These are phyloP conservation scores for Cucumis variabilis DNA, from an alignment of 331 rosid genomes.

Conservation along the genomic window DNA sequence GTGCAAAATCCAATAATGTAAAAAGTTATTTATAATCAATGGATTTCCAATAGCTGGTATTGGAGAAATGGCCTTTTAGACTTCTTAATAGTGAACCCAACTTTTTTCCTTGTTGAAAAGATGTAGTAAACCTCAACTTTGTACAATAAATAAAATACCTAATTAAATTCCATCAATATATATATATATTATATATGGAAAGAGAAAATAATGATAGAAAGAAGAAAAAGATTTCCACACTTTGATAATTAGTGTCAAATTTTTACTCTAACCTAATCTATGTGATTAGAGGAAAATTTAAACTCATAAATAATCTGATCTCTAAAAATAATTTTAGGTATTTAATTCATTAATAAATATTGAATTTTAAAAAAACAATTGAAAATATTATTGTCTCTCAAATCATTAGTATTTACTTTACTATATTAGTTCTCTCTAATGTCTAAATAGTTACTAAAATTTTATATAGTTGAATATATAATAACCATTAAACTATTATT, in stretches of 20 bases:
- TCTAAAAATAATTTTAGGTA: neutral
- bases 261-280: neutral
- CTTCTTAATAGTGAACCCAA: slow-evolving; percentile 17
- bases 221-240: neutral
- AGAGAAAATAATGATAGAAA: neutral
- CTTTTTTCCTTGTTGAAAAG: neutral
- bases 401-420: too few species aligned
- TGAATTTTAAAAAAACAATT: neutral
- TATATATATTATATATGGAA: neutral
- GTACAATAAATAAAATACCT: slow-evolving; percentile 2
- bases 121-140: slow-evolving; percentile 6
- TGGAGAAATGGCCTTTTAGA: neutral
- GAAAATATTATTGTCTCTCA: neutral
- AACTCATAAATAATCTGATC: neutral
- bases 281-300: neutral
- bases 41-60: slow-evolving; percentile 4
- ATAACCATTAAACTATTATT: too few species aligned
- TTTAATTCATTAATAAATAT: neutral
- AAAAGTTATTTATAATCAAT: neutral
- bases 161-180: slow-evolving; percentile 3
- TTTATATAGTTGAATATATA: too few species aligned
- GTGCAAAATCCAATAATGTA: neutral
- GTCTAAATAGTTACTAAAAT: too few species aligned
- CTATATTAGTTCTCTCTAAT: too few species aligned
- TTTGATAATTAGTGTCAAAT: neutral